Percentiles rank a stretch among this genome's conserved stretches.
These are phyloP conservation scores for Posidonia oceanica DNA, from an alignment of 116 monocot species.

Conservation along the genomic window DNA sequence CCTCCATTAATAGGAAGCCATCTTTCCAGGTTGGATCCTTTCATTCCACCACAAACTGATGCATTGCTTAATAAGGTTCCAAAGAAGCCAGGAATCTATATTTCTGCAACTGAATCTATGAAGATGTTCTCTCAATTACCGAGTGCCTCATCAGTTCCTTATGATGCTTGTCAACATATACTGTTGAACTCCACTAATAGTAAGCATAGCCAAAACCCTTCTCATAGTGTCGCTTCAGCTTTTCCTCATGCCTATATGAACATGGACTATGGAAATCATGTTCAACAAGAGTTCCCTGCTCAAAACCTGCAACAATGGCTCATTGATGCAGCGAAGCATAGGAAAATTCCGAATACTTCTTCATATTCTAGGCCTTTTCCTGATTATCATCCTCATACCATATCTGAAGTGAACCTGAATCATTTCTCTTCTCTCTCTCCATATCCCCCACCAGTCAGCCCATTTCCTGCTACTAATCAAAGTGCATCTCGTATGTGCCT, in stretches of 20 bases:
- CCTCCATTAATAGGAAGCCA: slow-evolving; percentile 11
- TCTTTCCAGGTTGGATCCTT: slow-evolving; percentile 6
- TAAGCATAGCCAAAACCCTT: slow-evolving; percentile 29
- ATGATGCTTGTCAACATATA: slow-evolving; percentile 22
- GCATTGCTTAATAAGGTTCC: slow-evolving; percentile 15
- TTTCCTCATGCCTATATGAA: slow-evolving; percentile 10
- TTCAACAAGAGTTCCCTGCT: slow-evolving; percentile 20
- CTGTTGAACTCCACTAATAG: slow-evolving; percentile 29
- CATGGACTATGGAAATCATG: slow-evolving; percentile 12
- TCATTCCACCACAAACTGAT: slow-evolving; percentile 10
- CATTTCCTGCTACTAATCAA: slow-evolving; percentile 15
- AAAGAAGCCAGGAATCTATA: neutral
- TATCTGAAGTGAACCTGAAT: slow-evolving; percentile 10
- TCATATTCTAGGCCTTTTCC: slow-evolving; percentile 20
- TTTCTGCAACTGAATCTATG: slow-evolving; percentile 12
- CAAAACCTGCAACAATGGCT: slow-evolving; percentile 46
- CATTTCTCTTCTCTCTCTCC: slow-evolving; percentile 18
- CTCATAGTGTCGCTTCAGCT: slow-evolving; percentile 14
- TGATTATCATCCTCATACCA: slow-evolving; percentile 2
- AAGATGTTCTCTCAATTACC: slow-evolving; percentile 20
- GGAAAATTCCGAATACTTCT: slow-evolving; percentile 13
- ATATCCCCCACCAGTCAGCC: slow-evolving; percentile 14
- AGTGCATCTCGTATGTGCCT: slow-evolving; percentile 9
- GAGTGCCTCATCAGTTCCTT: slow-evolving; percentile 8
- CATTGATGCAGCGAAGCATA: slow-evolving; percentile 26